Evolutionary conservation across 495 filamentous ascomycete genomes (phyloP).

Genomic region (Hyphodiscus hymeniophilus): DNA sequence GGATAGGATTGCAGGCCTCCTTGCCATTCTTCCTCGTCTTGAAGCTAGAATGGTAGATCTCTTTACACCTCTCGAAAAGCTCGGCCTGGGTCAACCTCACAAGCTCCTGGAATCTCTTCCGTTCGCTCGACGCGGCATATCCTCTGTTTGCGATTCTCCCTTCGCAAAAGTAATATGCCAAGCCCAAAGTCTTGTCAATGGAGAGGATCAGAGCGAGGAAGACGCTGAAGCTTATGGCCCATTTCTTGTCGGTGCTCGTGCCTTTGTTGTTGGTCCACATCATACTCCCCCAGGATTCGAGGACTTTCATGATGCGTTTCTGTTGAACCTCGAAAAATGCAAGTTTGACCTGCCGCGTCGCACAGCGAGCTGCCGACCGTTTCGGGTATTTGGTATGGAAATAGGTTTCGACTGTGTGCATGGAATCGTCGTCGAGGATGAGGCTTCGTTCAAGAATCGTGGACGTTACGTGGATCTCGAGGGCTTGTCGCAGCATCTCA

Average conservation of each 20-base stretch:
- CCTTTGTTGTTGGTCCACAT: constrained; percentile 19
- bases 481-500: constrained; percentile 14
- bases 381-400: constrained; percentile 12
- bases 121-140: constrained; percentile 4
- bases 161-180: constrained; percentile 16
- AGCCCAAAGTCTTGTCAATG: constrained; percentile 18
- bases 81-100: constrained; percentile 17
- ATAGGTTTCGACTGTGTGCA: constrained; percentile 9
- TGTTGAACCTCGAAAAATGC: constrained; percentile 18
- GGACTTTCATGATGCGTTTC: constrained; percentile 14
- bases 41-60: constrained; percentile 24
- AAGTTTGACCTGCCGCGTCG: constrained; percentile 22
- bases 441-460: constrained; percentile 21
- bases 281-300: constrained; percentile 21
- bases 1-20: constrained; percentile 22
- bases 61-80: constrained; percentile 22
- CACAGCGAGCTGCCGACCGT: constrained; percentile 14
- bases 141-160: constrained; percentile 11
- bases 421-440: constrained; percentile 15
- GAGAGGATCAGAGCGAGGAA: constrained; percentile 18
- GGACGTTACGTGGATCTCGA: constrained; percentile 21
- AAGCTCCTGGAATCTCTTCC: constrained; percentile 11
- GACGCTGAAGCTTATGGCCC: constrained; percentile 20
- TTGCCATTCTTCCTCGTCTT: constrained; percentile 22
- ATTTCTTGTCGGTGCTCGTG: constrained; percentile 15